phyloP scores from a whole-genome alignment of 768 basidiomycete species.

The Tremella mesenterica region DNA sequence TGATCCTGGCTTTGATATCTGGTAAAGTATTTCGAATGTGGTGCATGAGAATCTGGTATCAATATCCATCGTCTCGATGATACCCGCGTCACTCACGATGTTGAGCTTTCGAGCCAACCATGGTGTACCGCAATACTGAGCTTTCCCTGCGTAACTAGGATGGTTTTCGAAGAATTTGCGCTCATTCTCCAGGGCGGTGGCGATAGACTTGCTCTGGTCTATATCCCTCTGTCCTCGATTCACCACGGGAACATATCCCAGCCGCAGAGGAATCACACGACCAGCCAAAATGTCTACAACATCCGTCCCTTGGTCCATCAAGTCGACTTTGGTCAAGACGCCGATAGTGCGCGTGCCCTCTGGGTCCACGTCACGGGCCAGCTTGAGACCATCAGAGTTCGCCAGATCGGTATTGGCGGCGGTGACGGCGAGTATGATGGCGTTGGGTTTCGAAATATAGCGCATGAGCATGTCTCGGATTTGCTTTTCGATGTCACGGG shows the following conservation, averaged over 20 bases:
- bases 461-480: slow-evolving; percentile 94
- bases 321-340: slow-evolving; percentile 94
- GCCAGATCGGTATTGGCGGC: slow-evolving; percentile 94
- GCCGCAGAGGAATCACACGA: slow-evolving; percentile 84
- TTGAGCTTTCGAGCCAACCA: slow-evolving; percentile 90
- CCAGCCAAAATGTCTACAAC: slow-evolving; percentile 98
- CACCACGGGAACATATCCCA: slow-evolving; percentile 97
- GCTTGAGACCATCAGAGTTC: slow-evolving; percentile 92
- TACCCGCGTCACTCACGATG: slow-evolving; percentile 54
- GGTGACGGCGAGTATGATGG: slow-evolving; percentile 93
- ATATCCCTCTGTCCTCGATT: slow-evolving; percentile 98
- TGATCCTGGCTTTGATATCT: slow-evolving; percentile 92
- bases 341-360: slow-evolving; percentile 95
- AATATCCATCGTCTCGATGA: background rate
- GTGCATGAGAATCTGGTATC: slow-evolving; percentile 85
- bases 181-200: slow-evolving; percentile 76
- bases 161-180: slow-evolving; percentile 92
- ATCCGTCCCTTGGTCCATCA: slow-evolving; percentile 97
- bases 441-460: slow-evolving; percentile 88
- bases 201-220: slow-evolving; percentile 76
- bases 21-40: slow-evolving; percentile 96
- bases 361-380: slow-evolving; percentile 94
- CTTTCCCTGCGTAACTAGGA: slow-evolving; percentile 81
- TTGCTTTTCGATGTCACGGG: slow-evolving; percentile 93
- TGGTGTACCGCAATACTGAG: slow-evolving; percentile 94